Base-by-base conservation (phyloP, 441 rosid species). In the Jatropha multifida region DNA sequence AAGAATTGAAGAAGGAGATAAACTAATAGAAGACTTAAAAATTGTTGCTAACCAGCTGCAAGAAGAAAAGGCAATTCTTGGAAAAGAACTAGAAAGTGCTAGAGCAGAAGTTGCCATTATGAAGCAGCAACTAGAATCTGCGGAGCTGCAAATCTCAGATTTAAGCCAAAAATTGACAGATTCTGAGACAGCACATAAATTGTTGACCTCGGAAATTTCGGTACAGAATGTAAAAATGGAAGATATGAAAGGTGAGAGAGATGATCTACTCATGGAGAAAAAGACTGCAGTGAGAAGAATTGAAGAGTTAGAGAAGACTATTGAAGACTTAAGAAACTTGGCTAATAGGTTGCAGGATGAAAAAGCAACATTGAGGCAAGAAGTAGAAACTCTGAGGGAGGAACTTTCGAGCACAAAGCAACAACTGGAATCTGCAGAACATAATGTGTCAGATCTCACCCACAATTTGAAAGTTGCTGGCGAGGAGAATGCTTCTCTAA, bases 401-500 rank as follows among this genome's bases (percentile, higher is more conserved):
- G 87, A 89, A 69, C 77, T 82, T 81, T 79, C 89, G 68, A 76
- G 74, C 71, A 70, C 84, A 70, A 88, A 83, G 79, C 85, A 87
- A 86, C 87, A 80, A 62, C 80, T 87, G 37, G 87, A 86, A 83
- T 86, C 87, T 44, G 78, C 87, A 20, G 88, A 87, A 75, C 86
- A 81, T 80, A 85, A 80, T 72, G 78, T 81, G 52, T 86, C 86
- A 71, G 89, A 92, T 69, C 71, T 90, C 63, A 74, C 83, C 72
- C 71, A 15, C 76, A 72, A 75, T 32, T 85, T 94, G 76, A 76
- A 83, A 71, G 87, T 85, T 65, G 75, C 84, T 3, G 80, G 27
- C 77, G 92, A 85, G 73, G 97, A 90, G 77, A 92, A 90, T 65
- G 80, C 81, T 55, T 83, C 90, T 71, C 80, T 91, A 71, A 82